Evolutionary conservation across 2,329 filamentous ascomycete genomes (phyloP).

Genomic region (Fusarium xyrophilum): DNA sequence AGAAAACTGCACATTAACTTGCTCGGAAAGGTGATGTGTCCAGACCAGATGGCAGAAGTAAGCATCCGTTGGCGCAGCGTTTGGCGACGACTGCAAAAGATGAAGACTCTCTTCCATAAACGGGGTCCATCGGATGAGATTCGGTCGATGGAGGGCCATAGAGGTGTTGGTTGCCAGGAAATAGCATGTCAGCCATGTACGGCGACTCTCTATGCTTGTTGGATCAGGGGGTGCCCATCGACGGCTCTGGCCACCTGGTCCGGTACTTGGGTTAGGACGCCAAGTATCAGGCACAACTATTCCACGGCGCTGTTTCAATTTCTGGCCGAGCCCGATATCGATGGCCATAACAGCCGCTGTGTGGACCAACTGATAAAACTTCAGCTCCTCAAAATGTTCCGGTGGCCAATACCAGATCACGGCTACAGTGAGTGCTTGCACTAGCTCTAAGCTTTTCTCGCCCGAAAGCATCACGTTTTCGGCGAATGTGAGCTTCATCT

Average conservation of each 20-base stretch:
- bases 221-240: constrained; percentile 57
- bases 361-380: constrained; percentile 88
- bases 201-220: constrained; percentile 60
- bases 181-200: constrained; percentile 67
- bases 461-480: constrained; percentile 77
- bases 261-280: constrained; percentile 33
- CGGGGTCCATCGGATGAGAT: constrained; percentile 64
- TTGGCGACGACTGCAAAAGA: constrained; percentile 59
- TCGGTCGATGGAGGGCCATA: constrained; percentile 67
- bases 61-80: constrained; percentile 63
- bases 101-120: constrained; percentile 68
- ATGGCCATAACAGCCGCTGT: constrained; percentile 82
- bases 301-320: constrained; percentile 30
- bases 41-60: constrained; percentile 66
- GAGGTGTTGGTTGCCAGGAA: constrained; percentile 65
- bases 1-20: constrained; percentile 70
- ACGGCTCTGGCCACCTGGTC: constrained; percentile 33
- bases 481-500: constrained; percentile 75
- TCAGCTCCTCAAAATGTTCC: constrained; percentile 82
- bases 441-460: constrained; percentile 81
- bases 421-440: constrained; percentile 77
- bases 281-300: constrained; percentile 42
- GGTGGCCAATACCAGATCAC: constrained; percentile 89
- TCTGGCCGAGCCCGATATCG: constrained; percentile 76
- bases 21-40: constrained; percentile 70